Conservation (phyloP, 176 grass and related monocot genomes). For the Musa itinerans region DNA sequence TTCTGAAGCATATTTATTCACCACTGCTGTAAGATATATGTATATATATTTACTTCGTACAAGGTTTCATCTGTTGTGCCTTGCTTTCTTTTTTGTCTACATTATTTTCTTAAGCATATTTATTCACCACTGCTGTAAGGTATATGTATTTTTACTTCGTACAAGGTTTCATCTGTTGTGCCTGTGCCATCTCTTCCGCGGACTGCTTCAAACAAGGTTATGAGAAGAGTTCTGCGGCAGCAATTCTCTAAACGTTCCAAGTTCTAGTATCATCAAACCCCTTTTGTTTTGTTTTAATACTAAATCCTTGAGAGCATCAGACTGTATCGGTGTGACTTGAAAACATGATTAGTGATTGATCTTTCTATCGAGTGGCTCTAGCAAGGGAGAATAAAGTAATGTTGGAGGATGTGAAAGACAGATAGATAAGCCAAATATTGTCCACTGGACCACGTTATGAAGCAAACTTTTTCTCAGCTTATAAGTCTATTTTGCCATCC, state of each 20-base stretch:
- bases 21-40: background rate
- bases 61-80: slow-evolving; percentile 72
- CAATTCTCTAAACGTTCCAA: slow-evolving; percentile 74
- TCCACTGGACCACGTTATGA: too few species aligned
- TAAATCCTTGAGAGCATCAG: too few species aligned
- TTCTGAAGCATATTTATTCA: background rate
- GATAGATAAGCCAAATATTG: too few species aligned
- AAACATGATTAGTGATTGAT: too few species aligned
- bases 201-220: slow-evolving; percentile 93
- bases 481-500: too few species aligned
- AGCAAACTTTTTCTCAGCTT: too few species aligned
- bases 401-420: too few species aligned
- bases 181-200: slow-evolving; percentile 58
- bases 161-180: slow-evolving; percentile 71
- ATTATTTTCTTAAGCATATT: too few species aligned
- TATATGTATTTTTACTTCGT: background rate
- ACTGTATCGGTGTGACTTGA: too few species aligned
- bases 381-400: too few species aligned
- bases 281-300: too few species aligned
- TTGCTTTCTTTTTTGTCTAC: background rate
- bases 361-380: too few species aligned
- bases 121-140: background rate
- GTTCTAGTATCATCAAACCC: slow-evolving; percentile 19
- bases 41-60: background rate
- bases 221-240: slow-evolving; percentile 79